Base-by-base conservation (phyloP, 164 flowering plant genomes). In the Nymphaea thermarum region DNA sequence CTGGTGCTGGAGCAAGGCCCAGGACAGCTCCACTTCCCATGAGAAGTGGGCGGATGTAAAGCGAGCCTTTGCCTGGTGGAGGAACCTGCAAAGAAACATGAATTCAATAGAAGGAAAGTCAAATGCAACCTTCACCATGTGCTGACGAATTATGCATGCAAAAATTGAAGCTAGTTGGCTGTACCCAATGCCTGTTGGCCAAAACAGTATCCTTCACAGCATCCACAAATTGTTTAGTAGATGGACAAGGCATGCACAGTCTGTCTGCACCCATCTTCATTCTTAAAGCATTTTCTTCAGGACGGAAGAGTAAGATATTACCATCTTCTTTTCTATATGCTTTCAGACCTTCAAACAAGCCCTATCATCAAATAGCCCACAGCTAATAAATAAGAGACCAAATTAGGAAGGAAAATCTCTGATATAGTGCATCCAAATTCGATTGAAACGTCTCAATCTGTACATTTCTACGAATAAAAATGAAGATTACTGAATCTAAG, bases 211-310 rank as follows among this genome's bases (percentile, higher is more conserved):
- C 83, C 79, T 86, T 95, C 4, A 95, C 84, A 11, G 98, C 97
- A 66, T 82, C 77, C 7, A 90, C 77, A 66, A 95, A 95, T 66
- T 91, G 98, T 11, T 85, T 77, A 43, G 82, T 65, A 3, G 99
- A 83, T 25, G 99, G 99, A 0, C 86, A 83, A 0, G 84, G 90
- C 99, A 95, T 91, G 81, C 97, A 90, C 90, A 95, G 75, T 64
- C 98, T 79, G 53, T 88, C 88, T 1, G 99, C 96, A 2, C 98
- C 98, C 57, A 74, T 68, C 80, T 79, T 75, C 93, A 90, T 81
- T 8, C 98, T 83, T 2, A 74, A 44, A 0, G 96, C 99, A 72
- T 91, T 91, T 74, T 87, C 81, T 16, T 85, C 91, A 0, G 96
- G 99, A 5, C 98, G 93, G 71, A 95, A 95, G 5, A 95, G 81